phyloP scores from a whole-genome alignment of 1,284 basidiomycete genomes.

The Phellinidium pouzarii region DNA sequence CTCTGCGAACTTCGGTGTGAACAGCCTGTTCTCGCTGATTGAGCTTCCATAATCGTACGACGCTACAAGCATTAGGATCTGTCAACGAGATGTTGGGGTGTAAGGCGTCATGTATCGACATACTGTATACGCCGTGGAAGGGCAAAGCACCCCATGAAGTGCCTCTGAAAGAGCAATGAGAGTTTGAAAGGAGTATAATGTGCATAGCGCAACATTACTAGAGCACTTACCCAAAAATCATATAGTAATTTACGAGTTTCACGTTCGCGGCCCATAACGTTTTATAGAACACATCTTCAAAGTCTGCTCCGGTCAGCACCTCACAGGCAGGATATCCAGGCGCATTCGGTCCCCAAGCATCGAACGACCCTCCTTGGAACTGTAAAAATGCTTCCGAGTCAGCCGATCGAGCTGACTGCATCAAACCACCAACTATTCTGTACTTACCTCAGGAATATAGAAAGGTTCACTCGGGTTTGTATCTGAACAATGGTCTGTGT shows the following conservation, averaged over 20 bases:
- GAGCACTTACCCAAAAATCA: constrained; percentile 24
- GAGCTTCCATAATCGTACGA: constrained; percentile 24
- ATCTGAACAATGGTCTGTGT: not conserved
- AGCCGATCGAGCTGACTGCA: no score
- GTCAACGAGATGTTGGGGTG: not conserved
- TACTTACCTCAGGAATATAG: constrained; percentile 29
- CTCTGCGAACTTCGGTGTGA: constrained; percentile 65
- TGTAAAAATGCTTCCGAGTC: no score
- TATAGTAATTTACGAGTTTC: constrained; percentile 28
- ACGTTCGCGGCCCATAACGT: constrained; percentile 27
- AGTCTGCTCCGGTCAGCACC: constrained; percentile 26
- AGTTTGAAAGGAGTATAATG: constrained; percentile 7
- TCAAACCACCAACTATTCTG: not conserved
- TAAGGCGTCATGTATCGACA: not conserved
- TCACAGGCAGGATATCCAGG: constrained; percentile 24
- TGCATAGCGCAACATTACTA: not conserved
- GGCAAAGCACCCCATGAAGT: constrained; percentile 30
- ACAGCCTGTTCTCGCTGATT: constrained; percentile 51
- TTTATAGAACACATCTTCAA: constrained; percentile 28
- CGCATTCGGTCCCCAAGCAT: constrained; percentile 23
- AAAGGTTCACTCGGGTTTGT: constrained; percentile 26
- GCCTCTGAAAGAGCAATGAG: constrained; percentile 21
- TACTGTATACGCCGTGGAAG: constrained; percentile 26
- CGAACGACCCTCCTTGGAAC: constrained; percentile 26
- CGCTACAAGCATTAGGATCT: constrained; percentile 28